phyloP scores from a whole-genome alignment of 305 asterid species.

The Ajuga reptans region DNA sequence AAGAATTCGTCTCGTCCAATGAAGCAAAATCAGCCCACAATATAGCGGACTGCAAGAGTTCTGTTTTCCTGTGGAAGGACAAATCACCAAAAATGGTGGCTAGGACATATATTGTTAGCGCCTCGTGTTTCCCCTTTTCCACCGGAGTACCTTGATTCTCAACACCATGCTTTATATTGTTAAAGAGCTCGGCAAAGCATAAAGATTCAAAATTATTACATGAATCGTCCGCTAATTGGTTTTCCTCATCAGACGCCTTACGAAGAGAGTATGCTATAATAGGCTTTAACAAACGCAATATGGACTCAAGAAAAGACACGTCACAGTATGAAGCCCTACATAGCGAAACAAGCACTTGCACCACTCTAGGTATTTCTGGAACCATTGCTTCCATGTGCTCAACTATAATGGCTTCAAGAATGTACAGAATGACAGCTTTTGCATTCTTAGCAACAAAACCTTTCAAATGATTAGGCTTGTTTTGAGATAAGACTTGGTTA shows the following conservation, averaged over 20 bases:
- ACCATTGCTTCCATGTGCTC: slow-evolving; percentile 91
- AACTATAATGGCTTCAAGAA: slow-evolving; percentile 79
- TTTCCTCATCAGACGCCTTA: slow-evolving; percentile 63
- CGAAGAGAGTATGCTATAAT: slow-evolving; percentile 63
- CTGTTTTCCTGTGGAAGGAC: slow-evolving; percentile 51
- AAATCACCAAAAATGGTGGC: slow-evolving; percentile 68
- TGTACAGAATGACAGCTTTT: slow-evolving; percentile 72
- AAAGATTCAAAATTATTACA: slow-evolving; percentile 70
- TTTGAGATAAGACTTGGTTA: slow-evolving; percentile 28
- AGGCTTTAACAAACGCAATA: slow-evolving; percentile 66
- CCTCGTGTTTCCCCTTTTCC: slow-evolving; percentile 46
- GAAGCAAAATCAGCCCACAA: slow-evolving; percentile 69
- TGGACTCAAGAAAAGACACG: slow-evolving; percentile 72
- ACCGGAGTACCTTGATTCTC: slow-evolving; percentile 29
- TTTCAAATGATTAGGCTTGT: slow-evolving; percentile 42
- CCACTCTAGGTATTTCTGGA: slow-evolving; percentile 81
- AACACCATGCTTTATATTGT: slow-evolving; percentile 32
- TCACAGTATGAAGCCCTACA: slow-evolving; percentile 69
- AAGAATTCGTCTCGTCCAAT: slow-evolving; percentile 44
- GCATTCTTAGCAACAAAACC: slow-evolving; percentile 92
- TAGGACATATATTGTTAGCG: slow-evolving; percentile 63
- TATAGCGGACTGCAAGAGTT: slow-evolving; percentile 45
- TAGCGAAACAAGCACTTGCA: slow-evolving; percentile 67
- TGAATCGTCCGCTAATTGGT: slow-evolving; percentile 37
- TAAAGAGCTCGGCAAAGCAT: slow-evolving; percentile 77